Evolutionary conservation across 768 basidiomycete species (phyloP).

Genomic region (Agaricus subrufescens): DNA sequence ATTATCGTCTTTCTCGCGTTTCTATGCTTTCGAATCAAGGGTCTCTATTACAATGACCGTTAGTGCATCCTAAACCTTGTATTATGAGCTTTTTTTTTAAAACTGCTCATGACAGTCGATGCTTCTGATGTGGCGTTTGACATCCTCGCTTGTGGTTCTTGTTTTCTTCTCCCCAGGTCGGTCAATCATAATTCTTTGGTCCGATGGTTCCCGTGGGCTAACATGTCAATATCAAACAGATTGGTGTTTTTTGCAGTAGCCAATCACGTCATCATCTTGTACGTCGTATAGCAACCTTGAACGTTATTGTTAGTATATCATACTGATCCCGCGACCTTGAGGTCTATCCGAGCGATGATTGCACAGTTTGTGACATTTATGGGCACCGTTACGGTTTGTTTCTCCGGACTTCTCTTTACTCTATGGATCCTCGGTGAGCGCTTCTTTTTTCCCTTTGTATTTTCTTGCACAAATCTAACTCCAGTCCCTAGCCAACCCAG

Average conservation of each 20-base stretch:
- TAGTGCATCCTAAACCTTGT: slow-evolving; percentile 16
- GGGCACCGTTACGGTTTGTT: slow-evolving; percentile 69
- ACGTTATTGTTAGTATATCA: not conserved
- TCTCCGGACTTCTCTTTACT: slow-evolving; percentile 66
- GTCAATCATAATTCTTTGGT: slow-evolving; percentile 7
- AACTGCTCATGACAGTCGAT: slow-evolving; percentile 23
- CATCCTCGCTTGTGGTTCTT: slow-evolving; percentile 78
- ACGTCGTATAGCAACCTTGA: slow-evolving; percentile 17
- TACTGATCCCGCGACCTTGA: slow-evolving; percentile 20
- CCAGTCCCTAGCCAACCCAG: slow-evolving; percentile 14
- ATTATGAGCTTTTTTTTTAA: not conserved
- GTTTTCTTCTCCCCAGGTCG: slow-evolving; percentile 80
- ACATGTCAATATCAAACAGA: slow-evolving; percentile 24
- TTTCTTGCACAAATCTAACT: too few species aligned
- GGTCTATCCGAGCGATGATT: slow-evolving; percentile 80
- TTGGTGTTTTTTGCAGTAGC: slow-evolving; percentile 78
- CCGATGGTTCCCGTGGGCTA: not conserved
- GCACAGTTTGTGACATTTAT: slow-evolving; percentile 78
- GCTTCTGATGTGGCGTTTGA: slow-evolving; percentile 73
- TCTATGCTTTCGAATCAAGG: slow-evolving; percentile 58
- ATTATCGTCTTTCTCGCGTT: slow-evolving; percentile 67
- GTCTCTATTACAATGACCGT: slow-evolving; percentile 53
- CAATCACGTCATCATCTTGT: slow-evolving; percentile 79
- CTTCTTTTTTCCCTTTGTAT: not conserved
- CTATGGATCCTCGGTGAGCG: slow-evolving; percentile 41